Evolutionary conservation across 2,329 filamentous ascomycete genomes (phyloP), one percentile per base, ranked within the genome.

Genomic region (Truncatella angustata): DNA sequence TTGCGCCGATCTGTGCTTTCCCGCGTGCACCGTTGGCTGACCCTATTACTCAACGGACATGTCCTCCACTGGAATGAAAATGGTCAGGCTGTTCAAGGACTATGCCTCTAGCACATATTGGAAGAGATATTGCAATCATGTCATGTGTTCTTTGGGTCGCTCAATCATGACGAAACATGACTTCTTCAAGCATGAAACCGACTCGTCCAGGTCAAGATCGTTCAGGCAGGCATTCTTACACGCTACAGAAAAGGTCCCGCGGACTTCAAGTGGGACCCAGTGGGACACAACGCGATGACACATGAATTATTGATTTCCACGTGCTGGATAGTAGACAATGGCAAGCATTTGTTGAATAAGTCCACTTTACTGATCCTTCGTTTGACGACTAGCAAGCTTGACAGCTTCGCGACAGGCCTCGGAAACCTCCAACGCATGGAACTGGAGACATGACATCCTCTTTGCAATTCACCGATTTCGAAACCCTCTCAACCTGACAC

Each of bases 1-100:
- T 50, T 14, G 18, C 40, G 49, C 40, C 40, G 49, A 51, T 51
- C 49, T 50, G 35, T 42, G 47, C 47, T 28, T 42, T 39, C 45
- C 45, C 30, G 34, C 18, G 34, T 37, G 45, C 45, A 30, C 20
- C 26, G 12, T 46, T 18, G 11, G 20, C n/a, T 18, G 21, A 20
- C 45, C 37, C 18, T 39, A 37, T 49, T 37, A 34, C 45, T 49
- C 45, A n/a, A n/a, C n/a, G n/a, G n/a, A n/a, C n/a, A n/a, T n/a
- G n/a, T n/a, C n/a, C n/a, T n/a, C n/a, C n/a, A n/a, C n/a, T n/a
- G n/a, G n/a, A n/a, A n/a, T n/a, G n/a, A n/a, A n/a, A n/a, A n/a
- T n/a, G n/a, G n/a, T n/a, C n/a, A n/a, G n/a, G n/a, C n/a, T n/a
- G n/a, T 21, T 40, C 20, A 40, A 40, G 18, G 32, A 35, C 16